phyloP scores from a whole-genome alignment of 2,329 filamentous ascomycete species.

The Colletotrichum shisoi region DNA sequence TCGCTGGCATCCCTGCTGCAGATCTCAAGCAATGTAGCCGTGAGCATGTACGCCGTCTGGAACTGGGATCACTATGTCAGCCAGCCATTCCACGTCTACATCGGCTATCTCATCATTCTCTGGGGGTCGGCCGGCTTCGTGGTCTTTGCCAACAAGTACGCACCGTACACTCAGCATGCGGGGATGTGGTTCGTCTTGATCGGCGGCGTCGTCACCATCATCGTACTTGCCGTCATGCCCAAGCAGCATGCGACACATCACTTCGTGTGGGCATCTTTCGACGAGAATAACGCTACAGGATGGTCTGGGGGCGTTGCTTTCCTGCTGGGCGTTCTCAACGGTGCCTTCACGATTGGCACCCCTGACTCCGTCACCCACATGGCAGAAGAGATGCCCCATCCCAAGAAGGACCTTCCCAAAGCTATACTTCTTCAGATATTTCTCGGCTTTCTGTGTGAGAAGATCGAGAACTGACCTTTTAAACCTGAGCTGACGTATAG shows the following conservation, averaged over 20 bases:
- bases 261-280: constrained; percentile 62
- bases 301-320: constrained; percentile 69
- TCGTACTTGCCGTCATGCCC: constrained; percentile 64
- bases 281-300: constrained; percentile 59
- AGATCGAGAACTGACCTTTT: constrained; percentile 50
- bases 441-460: constrained; percentile 54
- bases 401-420: constrained; percentile 58
- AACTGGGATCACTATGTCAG: constrained; percentile 60
- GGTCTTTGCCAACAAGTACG: constrained; percentile 64
- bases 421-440: constrained; percentile 60
- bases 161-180: constrained; percentile 61
- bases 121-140: constrained; percentile 62
- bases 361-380: constrained; percentile 70
- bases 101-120: constrained; percentile 64
- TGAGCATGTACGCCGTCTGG: constrained; percentile 68
- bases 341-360: constrained; percentile 71
- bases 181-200: constrained; percentile 64
- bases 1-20: constrained; percentile 66
- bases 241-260: constrained; percentile 57
- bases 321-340: constrained; percentile 70
- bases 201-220: constrained; percentile 61
- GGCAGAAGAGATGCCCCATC: constrained; percentile 65
- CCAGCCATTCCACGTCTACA: constrained; percentile 66
- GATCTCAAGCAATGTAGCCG: constrained; percentile 66
- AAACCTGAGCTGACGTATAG: constrained; percentile 50